phyloP scores from a whole-genome alignment of 2,329 filamentous ascomycete species.

The Paraphaeosphaeria minitans region DNA sequence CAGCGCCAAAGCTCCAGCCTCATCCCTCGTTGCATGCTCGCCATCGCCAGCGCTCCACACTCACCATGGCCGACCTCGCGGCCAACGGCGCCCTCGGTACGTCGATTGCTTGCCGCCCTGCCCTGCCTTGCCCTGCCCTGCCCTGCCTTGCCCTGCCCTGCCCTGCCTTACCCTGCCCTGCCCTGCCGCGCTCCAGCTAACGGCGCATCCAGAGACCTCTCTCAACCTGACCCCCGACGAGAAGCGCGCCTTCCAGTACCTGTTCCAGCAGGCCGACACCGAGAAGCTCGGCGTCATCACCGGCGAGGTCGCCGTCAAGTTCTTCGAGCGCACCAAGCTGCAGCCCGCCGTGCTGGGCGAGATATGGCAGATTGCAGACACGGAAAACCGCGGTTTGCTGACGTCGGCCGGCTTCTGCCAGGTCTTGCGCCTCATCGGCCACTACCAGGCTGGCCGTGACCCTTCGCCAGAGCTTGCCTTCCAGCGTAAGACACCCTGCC shows the following conservation, averaged over 20 bases:
- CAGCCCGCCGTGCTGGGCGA: conserved; percentile 84
- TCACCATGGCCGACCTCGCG: conserved; percentile 7
- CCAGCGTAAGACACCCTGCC: conserved; percentile 61
- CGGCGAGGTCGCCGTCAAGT: conserved; percentile 93
- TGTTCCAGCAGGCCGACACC: conserved; percentile 91
- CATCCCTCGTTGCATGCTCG: conserved; percentile 3
- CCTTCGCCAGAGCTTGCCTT: conserved; percentile 82
- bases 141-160: too few relatives aligned
- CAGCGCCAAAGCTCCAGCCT: conserved; percentile 7
- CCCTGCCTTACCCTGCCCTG: too few relatives aligned
- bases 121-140: too few relatives aligned
- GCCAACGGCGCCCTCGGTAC: conserved; percentile 8
- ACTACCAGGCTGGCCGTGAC: conserved; percentile 86
- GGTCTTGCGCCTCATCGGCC: conserved; percentile 90
- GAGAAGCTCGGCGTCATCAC: conserved; percentile 93
- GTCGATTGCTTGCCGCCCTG: conserved; percentile 16
- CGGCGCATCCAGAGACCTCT: conserved; percentile 52
- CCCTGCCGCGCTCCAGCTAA: conserved; percentile 32
- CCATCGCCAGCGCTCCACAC: conserved; percentile 7
- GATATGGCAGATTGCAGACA: conserved; percentile 99
- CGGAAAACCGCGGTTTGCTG: conserved; percentile 91
- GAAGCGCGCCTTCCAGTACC: conserved; percentile 89
- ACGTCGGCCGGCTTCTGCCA: conserved; percentile 92
- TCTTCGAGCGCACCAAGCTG: conserved; percentile 95
- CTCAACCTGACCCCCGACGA: conserved; percentile 89